These are phyloP conservation scores for Cenchrus fungigraminus DNA, from an alignment of 176 grass and related monocot genomes.

Conservation along the genomic window DNA sequence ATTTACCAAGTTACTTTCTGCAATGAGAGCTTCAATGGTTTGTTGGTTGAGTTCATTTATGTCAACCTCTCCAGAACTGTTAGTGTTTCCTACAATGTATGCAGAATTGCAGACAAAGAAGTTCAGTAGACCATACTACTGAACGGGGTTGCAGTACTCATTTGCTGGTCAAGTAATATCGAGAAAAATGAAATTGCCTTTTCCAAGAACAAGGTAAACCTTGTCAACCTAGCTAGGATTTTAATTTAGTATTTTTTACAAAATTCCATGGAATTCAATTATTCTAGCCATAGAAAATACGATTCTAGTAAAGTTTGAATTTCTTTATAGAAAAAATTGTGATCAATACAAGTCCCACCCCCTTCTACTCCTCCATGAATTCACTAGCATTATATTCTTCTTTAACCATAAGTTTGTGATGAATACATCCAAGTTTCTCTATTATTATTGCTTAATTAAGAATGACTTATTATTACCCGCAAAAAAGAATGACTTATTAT, in stretches of 20 bases:
- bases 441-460: neutral
- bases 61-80: conserved; percentile 49
- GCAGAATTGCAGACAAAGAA: conserved; percentile 1
- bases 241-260: neutral
- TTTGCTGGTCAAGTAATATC: neutral
- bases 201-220: neutral
- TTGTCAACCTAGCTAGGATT: neutral
- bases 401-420: no score
- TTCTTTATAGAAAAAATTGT: neutral
- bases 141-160: neutral
- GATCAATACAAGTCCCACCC: neutral
- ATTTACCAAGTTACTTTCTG: conserved; percentile 77
- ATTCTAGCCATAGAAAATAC: neutral
- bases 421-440: neutral
- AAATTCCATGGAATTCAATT: neutral
- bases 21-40: conserved; percentile 73
- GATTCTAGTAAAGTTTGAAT: neutral
- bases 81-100: conserved; percentile 45
- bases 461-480: neutral
- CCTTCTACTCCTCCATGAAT: neutral
- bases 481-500: neutral
- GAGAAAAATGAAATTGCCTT: neutral
- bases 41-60: conserved; percentile 66
- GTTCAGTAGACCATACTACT: conserved; percentile 17
- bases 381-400: neutral